phyloP scores from a whole-genome alignment of 73 alveolate genomes.

The Blepharisma japonicum region DNA sequence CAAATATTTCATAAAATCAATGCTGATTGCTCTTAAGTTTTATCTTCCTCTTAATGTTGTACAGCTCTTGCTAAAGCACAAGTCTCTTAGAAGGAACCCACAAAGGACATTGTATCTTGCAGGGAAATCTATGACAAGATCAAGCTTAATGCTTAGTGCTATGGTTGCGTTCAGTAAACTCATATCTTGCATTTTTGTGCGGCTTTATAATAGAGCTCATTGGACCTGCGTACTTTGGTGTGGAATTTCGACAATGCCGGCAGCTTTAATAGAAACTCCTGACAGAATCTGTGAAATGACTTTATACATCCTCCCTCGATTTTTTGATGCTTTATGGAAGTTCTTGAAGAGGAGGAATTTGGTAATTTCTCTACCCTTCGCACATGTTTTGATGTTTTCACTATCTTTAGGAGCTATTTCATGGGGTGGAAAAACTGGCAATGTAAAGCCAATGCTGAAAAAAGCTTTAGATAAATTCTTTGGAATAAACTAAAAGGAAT shows the following conservation, averaged over 20 bases:
- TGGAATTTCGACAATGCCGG: not conserved
- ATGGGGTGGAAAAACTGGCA: not conserved
- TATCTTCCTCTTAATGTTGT: conserved; percentile 15
- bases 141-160: not conserved
- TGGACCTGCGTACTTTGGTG: not conserved
- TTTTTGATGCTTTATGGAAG: conserved; percentile 61
- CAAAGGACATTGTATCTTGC: not conserved
- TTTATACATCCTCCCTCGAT: conserved; percentile 57
- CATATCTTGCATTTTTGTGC: not conserved
- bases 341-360: conserved; percentile 52
- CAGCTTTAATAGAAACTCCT: conserved; percentile 49
- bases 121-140: not conserved
- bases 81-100: not conserved
- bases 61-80: not conserved
- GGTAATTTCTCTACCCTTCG: conserved; percentile 43
- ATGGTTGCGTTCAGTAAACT: conserved; percentile 2
- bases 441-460: not conserved
- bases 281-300: conserved; percentile 53
- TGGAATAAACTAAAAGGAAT: no score
- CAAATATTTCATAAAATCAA: not conserved
- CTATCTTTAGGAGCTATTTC: conserved; percentile 42
- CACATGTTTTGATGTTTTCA: conserved; percentile 55
- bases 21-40: not conserved
- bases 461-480: not conserved
- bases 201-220: not conserved